Evolutionary conservation across 2,329 filamentous ascomycete species (phyloP).

Genomic region (Domatiomyces globalis): DNA sequence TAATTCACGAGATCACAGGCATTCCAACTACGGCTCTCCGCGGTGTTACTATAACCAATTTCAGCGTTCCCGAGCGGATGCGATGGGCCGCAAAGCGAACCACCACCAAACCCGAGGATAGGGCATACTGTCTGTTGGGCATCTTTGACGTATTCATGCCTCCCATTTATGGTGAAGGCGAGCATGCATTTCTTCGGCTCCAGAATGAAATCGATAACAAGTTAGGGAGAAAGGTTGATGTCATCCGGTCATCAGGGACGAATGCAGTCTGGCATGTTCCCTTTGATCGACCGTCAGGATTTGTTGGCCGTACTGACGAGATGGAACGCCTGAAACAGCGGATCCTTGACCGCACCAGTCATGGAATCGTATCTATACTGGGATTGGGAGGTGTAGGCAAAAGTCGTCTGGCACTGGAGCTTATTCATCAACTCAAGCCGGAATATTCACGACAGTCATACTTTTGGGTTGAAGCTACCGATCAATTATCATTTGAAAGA

Average conservation of each 20-base stretch:
- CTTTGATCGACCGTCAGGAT: constrained; percentile 10
- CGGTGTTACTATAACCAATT: constrained; percentile 9
- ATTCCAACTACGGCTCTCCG: constrained; percentile 15
- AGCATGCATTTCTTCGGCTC: constrained; percentile 5
- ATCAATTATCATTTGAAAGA: constrained; percentile 3
- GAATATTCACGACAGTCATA: constrained; percentile 2
- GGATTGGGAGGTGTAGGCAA: constrained; percentile 20
- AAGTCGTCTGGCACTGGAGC: constrained; percentile 16
- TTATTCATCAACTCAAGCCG: constrained; percentile 2
- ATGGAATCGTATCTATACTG: constrained; percentile 3
- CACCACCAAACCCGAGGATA: constrained; percentile 18
- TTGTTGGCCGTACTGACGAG: constrained; percentile 7
- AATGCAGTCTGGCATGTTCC: constrained; percentile 11
- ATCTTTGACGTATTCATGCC: constrained; percentile 17
- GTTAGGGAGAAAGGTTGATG: too few species aligned
- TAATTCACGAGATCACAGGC: constrained; percentile 17
- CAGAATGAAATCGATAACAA: constrained; percentile 3
- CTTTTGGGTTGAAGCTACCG: constrained; percentile 6
- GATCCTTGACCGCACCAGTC: background rate
- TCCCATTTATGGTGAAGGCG: constrained; percentile 12
- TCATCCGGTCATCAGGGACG: too few species aligned
- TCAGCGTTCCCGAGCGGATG: constrained; percentile 17
- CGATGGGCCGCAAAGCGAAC: constrained; percentile 14
- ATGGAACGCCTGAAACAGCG: background rate
- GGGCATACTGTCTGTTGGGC: constrained; percentile 18